Base-by-base conservation (phyloP, 495 filamentous ascomycete genomes). In the Aspergillus haitiensis region DNA sequence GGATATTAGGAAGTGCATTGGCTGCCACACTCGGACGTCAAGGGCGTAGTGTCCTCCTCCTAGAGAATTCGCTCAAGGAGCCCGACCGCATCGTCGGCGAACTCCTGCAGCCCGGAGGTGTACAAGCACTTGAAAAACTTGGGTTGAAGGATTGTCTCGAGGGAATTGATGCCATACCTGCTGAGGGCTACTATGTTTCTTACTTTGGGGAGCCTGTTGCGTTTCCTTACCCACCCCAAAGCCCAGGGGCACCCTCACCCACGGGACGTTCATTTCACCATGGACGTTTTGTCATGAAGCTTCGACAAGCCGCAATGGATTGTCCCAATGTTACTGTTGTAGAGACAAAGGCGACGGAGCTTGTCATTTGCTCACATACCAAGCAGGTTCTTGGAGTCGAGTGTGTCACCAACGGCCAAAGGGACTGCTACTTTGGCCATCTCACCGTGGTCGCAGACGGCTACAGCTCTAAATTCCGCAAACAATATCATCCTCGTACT, bases 81-180 rank as follows among this genome's bases (percentile, higher is more conserved):
- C 94, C 94, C 11, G 91, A 98, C 77, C 87, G 94, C 56, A 98
- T 98, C 66, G 93, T 98, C 18, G 94, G 94, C 55, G 94, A 98
- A 77, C 75, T 98, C 59, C 75, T 98, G 68, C 94, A 98, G 71
- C 94, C 94, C 5, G 94, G 94, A 34, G 94, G 94, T 44, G 86
- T 96, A 40, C 75, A 80, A 45, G 92, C 95, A 16, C 79, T 98
- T 61, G 81, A 87, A 66, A 85, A 88, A 63, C 76, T 98, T 53
- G 95, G 95, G 7, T 73, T 98, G 52, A 72, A 72, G 46, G 84
- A 90, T 60, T 97, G 92, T 68, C 78, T 98, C 13, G 93, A 98
- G 55, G 89, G 76, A 13, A 98, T 98, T 65, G 94, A 98, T 67
- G 86, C 92, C 1, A 82, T 97, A 35, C 78, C 78, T 6, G 90